Conservation (phyloP, 2,329 filamentous ascomycete species). For the Trichoderma harzianum region DNA sequence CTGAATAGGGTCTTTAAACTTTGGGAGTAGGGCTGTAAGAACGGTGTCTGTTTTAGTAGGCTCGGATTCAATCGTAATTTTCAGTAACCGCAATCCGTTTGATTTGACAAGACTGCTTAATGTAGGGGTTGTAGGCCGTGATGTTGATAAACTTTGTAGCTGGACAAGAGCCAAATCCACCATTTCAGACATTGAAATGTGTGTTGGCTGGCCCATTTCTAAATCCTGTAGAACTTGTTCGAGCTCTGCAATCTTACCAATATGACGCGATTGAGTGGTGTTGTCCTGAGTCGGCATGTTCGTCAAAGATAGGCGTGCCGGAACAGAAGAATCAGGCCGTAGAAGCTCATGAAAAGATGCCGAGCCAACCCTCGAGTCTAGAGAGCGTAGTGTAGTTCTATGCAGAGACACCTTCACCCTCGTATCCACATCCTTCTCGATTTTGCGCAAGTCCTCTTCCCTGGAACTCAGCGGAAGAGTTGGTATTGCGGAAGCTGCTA, state of each 20-base stretch:
- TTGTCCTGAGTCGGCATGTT: background rate
- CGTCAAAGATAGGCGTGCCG: background rate
- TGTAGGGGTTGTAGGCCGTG: constrained; percentile 18
- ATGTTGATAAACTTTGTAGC: constrained; percentile 22
- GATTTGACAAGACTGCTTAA: constrained; percentile 17
- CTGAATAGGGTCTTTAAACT: constrained; percentile 25
- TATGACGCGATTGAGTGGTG: background rate
- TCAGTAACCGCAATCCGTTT: constrained; percentile 27
- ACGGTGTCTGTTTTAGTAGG: constrained; percentile 22
- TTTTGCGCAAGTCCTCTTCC: background rate
- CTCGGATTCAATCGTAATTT: constrained; percentile 20
- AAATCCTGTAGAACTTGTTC: constrained; percentile 17
- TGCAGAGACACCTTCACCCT: background rate
- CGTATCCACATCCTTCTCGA: too few species aligned
- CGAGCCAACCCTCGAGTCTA: background rate
- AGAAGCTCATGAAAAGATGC: background rate
- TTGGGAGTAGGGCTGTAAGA: constrained; percentile 24
- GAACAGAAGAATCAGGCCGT: background rate
- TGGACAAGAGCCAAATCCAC: constrained; percentile 20
- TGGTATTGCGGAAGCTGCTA: background rate
- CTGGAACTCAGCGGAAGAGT: background rate
- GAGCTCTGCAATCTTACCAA: constrained; percentile 16
- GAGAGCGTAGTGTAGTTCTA: background rate
- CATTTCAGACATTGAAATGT: background rate
- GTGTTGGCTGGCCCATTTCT: background rate